Evolutionary conservation across 2,329 filamentous ascomycete species (phyloP).

Genomic region (Xylaria arbuscula): DNA sequence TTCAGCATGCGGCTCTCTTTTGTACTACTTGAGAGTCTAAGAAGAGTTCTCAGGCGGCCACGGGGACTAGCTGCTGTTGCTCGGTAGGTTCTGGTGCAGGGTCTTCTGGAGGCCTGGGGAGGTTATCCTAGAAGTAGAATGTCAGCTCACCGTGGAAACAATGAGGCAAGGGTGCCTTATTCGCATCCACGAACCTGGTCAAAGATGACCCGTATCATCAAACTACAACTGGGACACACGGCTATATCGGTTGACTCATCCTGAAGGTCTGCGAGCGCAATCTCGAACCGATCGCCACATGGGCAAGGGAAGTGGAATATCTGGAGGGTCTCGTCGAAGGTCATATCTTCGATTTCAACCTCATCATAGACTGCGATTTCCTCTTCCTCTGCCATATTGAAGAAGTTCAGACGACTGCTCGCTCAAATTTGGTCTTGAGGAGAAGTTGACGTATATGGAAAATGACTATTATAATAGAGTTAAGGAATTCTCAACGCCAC

Average conservation of each 20-base stretch:
- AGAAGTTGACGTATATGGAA: background rate
- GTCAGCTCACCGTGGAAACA: constrained; percentile 19
- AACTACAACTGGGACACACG: constrained; percentile 96
- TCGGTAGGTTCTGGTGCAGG: constrained; percentile 41
- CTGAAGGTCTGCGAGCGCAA: constrained; percentile 81
- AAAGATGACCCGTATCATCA: constrained; percentile 96
- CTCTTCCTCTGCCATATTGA: constrained; percentile 67
- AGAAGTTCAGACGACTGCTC: background rate
- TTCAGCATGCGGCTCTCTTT: background rate
- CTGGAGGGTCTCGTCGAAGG: constrained; percentile 81
- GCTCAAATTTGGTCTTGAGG: background rate
- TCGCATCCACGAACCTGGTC: constrained; percentile 72
- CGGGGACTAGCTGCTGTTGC: constrained; percentile 46
- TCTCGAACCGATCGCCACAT: constrained; percentile 97
- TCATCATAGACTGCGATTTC: constrained; percentile 88
- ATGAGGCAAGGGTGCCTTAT: background rate
- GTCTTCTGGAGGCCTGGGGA: constrained; percentile 48
- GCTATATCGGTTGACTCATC: constrained; percentile 89
- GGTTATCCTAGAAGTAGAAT: constrained; percentile 44
- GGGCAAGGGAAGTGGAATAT: constrained; percentile 97
- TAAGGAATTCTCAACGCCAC: constrained; percentile 22
- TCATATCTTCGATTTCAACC: constrained; percentile 99
- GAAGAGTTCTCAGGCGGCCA: constrained; percentile 44
- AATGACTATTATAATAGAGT: background rate
- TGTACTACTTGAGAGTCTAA: constrained; percentile 7